Conservation (phyloP, 2,329 filamentous ascomycete species). For the Fusarium sp. region DNA sequence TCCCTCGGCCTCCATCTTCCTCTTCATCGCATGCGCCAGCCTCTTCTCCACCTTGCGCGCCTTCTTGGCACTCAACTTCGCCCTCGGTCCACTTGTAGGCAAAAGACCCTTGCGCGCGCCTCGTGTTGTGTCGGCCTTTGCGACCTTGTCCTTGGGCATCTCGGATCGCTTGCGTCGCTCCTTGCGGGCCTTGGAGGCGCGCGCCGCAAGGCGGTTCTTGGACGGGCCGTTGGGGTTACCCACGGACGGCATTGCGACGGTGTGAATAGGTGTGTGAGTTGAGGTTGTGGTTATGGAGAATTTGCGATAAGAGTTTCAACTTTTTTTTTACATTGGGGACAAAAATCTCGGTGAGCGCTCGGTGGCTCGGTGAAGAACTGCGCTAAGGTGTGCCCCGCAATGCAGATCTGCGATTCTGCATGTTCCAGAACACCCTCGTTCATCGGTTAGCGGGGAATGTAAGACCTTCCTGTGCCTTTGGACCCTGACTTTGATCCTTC, state of each 20-base stretch:
- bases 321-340: constrained; percentile 37
- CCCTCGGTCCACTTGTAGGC: constrained; percentile 69
- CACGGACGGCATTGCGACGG: constrained; percentile 65
- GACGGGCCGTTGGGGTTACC: constrained; percentile 72
- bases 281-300: constrained; percentile 19
- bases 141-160: constrained; percentile 57
- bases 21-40: constrained; percentile 66
- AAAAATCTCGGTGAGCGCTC: constrained; percentile 39
- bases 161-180: constrained; percentile 59
- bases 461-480: too few species aligned
- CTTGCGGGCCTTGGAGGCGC: constrained; percentile 62
- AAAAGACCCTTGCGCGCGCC: constrained; percentile 68
- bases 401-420: constrained; percentile 24
- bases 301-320: constrained; percentile 30
- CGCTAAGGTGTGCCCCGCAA: constrained; percentile 35
- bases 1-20: constrained; percentile 66
- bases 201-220: constrained; percentile 66
- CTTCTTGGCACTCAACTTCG: constrained; percentile 68
- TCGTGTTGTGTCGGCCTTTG: constrained; percentile 61
- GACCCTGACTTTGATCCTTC: too few species aligned
- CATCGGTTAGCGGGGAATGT: too few species aligned
- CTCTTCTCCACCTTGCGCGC: constrained; percentile 69
- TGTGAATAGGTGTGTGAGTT: neutral
- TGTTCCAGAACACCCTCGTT: constrained; percentile 30
- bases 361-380: constrained; percentile 17